phyloP scores from a whole-genome alignment of 768 basidiomycete species.

The Podaxis sp. region DNA sequence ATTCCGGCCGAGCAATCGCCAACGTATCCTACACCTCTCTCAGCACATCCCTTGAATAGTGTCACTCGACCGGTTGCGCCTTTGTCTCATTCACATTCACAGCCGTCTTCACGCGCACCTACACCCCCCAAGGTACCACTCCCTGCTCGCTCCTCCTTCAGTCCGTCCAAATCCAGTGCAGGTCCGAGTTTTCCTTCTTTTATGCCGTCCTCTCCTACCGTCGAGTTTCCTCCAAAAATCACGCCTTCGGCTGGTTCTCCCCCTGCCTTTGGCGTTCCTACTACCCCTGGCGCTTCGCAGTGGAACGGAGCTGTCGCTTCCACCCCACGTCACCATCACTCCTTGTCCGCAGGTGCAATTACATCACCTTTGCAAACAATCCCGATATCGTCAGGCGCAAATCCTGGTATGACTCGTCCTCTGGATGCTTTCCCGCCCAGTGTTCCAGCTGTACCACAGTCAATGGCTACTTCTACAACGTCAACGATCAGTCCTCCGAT shows the following conservation, averaged over 20 bases:
- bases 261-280: constrained; percentile 14
- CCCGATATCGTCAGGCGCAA: not conserved
- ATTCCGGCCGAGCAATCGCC: constrained; percentile 19
- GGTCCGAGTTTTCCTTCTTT: constrained; percentile 26
- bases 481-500: constrained; percentile 36
- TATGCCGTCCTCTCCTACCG: constrained; percentile 19
- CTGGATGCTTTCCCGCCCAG: constrained; percentile 2
- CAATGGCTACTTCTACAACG: constrained; percentile 23
- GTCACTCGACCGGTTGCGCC: constrained; percentile 10
- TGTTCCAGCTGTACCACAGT: constrained; percentile 16
- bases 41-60: constrained; percentile 17
- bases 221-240: constrained; percentile 22
- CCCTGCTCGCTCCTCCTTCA: constrained; percentile 28
- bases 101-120: constrained; percentile 32
- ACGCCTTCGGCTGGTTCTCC: constrained; percentile 22
- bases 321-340: constrained; percentile 40
- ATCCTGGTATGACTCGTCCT: not conserved
- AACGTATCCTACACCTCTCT: constrained; percentile 18
- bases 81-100: constrained; percentile 31
- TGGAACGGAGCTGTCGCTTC: constrained; percentile 42
- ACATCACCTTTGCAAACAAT: constrained; percentile 24
- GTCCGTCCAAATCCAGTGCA: constrained; percentile 26
- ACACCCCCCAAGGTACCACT: constrained; percentile 32
- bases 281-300: constrained; percentile 25
- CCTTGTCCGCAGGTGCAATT: constrained; percentile 39